Evolutionary conservation across 495 filamentous ascomycete genomes (phyloP).

Genomic region (Niebla homalea): DNA sequence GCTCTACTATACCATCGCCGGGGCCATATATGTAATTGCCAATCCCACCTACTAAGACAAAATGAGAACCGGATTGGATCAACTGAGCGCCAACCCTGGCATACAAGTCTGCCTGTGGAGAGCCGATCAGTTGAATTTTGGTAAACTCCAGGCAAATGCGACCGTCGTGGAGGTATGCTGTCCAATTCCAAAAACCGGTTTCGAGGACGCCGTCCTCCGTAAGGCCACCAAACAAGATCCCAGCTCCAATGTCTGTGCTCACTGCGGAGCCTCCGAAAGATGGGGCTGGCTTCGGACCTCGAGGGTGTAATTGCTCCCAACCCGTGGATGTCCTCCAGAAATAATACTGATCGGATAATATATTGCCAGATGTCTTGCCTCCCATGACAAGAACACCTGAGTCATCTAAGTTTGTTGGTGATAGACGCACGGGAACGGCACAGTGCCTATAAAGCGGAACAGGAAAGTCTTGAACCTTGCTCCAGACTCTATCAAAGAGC

Average conservation of each 20-base stretch:
- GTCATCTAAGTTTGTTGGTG: conserved; percentile 18
- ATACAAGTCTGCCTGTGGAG: neutral
- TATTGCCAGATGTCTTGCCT: conserved; percentile 48
- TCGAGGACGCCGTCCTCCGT: conserved; percentile 42
- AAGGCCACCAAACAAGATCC: conserved; percentile 59
- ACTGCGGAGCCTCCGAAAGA: conserved; percentile 50
- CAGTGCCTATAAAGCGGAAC: conserved; percentile 59
- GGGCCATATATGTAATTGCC: conserved; percentile 20
- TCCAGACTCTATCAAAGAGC: conserved; percentile 52
- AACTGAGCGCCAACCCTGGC: conserved; percentile 29
- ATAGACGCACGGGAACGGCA: conserved; percentile 38
- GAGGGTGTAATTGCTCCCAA: conserved; percentile 36
- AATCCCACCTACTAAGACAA: conserved; percentile 32
- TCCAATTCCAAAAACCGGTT: conserved; percentile 47
- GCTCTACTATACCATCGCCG: conserved; percentile 26
- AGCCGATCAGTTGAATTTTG: conserved; percentile 5
- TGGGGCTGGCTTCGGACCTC: conserved; percentile 27
- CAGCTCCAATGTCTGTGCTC: conserved; percentile 27
- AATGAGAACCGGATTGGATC: conserved; percentile 26
- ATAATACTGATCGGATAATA: conserved; percentile 46
- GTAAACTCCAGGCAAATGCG: conserved; percentile 8
- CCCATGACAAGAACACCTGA: conserved; percentile 47
- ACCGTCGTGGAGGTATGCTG: conserved; percentile 16
- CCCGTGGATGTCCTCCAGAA: conserved; percentile 45
- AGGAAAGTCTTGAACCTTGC: conserved; percentile 46